These are phyloP conservation scores for Hypoxylon fragiforme DNA, from an alignment of 495 filamentous ascomycete genomes.

Conservation along the genomic window DNA sequence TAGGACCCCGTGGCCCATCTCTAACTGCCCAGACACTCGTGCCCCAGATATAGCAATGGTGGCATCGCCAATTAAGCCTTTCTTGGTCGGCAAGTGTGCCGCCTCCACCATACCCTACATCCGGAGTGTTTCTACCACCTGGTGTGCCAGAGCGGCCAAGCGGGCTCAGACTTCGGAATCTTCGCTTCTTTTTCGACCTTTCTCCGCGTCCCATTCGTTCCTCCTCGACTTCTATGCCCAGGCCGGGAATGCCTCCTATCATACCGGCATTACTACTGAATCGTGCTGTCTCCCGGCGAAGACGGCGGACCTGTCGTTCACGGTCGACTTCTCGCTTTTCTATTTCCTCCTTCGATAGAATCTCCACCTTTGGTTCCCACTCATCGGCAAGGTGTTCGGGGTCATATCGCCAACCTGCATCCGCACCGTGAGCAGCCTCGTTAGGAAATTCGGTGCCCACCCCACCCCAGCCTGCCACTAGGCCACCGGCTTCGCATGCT, in stretches of 20 bases:
- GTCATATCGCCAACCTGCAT: slow-evolving; percentile 94
- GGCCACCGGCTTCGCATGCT: slow-evolving; percentile 83
- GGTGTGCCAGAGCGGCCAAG: slow-evolving; percentile 67
- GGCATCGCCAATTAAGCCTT: slow-evolving; percentile 82
- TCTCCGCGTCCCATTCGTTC: slow-evolving; percentile 81
- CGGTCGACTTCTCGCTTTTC: slow-evolving; percentile 96
- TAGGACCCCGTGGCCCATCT: slow-evolving; percentile 83
- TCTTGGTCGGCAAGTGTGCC: slow-evolving; percentile 78
- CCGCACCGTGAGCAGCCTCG: slow-evolving; percentile 73
- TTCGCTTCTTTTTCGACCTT: slow-evolving; percentile 88
- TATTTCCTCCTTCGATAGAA: slow-evolving; percentile 91
- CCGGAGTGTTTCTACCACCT: slow-evolving; percentile 71
- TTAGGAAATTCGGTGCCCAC: slow-evolving; percentile 83
- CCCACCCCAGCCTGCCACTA: slow-evolving; percentile 70
- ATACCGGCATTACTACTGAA: slow-evolving; percentile 85
- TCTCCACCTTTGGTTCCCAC: slow-evolving; percentile 94
- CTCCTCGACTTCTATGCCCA: slow-evolving; percentile 65
- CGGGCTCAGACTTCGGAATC: slow-evolving; percentile 88
- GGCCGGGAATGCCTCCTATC: slow-evolving; percentile 64
- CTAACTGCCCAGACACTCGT: slow-evolving; percentile 90
- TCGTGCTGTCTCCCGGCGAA: slow-evolving; percentile 87
- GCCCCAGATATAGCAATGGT: slow-evolving; percentile 87
- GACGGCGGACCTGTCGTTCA: slow-evolving; percentile 82
- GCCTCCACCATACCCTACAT: slow-evolving; percentile 65
- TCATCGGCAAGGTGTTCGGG: slow-evolving; percentile 84